These are phyloP conservation scores for Diaporthe vexans DNA, from an alignment of 2,329 filamentous ascomycete species.

Conservation along the genomic window DNA sequence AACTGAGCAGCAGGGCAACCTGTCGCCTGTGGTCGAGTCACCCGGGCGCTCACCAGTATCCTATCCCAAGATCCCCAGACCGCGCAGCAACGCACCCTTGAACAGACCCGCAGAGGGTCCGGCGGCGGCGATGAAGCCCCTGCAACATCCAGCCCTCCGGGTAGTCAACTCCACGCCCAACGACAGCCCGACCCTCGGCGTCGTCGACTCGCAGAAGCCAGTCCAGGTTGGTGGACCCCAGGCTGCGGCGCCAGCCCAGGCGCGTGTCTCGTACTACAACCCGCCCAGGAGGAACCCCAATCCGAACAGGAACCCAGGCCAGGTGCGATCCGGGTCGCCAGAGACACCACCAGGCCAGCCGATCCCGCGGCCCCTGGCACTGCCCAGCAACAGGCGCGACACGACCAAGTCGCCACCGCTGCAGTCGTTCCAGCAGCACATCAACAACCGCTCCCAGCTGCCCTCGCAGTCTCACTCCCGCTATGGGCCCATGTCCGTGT, in stretches of 20 bases:
- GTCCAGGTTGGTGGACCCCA: conserved; percentile 40
- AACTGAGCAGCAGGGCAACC: conserved; percentile 47
- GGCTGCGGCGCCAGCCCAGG: conserved; percentile 43
- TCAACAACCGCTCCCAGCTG: conserved; percentile 33
- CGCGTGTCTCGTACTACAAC: conserved; percentile 20
- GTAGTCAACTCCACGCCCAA: conserved; percentile 19
- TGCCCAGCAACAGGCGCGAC: conserved; percentile 16
- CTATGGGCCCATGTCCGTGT: conserved; percentile 11
- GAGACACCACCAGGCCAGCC: conserved; percentile 19
- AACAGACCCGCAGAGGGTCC: background rate
- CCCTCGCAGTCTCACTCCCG: conserved; percentile 31
- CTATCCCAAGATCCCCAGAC: conserved; percentile 46
- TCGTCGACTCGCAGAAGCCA: conserved; percentile 44
- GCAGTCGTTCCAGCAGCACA: conserved; percentile 38
- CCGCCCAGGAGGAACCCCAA: conserved; percentile 34
- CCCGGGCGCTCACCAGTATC: conserved; percentile 54
- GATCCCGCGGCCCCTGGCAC: conserved; percentile 6
- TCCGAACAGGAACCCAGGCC: conserved; percentile 38
- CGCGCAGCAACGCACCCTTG: conserved; percentile 26
- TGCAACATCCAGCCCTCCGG: conserved; percentile 12
- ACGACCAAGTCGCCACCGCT: conserved; percentile 19
- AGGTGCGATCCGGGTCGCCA: conserved; percentile 40
- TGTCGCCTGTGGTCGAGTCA: conserved; percentile 66
- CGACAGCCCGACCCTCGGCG: conserved; percentile 57
- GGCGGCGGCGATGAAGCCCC: background rate